These are phyloP conservation scores for Clarkia xantiana DNA, from an alignment of 345 rosid species.

Conservation along the genomic window DNA sequence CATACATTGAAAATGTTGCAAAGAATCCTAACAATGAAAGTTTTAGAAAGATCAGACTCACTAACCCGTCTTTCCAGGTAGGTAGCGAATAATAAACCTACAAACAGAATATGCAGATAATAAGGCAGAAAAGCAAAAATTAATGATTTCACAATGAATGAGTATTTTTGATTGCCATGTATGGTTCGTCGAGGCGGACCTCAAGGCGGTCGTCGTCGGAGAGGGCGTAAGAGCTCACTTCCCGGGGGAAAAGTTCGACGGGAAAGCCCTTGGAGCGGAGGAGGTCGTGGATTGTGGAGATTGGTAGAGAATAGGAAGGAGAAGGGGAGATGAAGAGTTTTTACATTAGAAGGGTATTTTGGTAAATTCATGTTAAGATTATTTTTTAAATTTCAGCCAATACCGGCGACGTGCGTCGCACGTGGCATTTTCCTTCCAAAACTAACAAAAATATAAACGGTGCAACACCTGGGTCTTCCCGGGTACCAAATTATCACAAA, in stretches of 20 bases:
- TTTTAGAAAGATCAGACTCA: constrained; percentile 83
- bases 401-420: too few species aligned
- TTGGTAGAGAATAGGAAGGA: too few species aligned
- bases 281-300: constrained; percentile 39
- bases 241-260: constrained; percentile 68
- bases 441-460: too few species aligned
- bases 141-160: too few species aligned
- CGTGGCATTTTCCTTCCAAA: too few species aligned
- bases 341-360: too few species aligned
- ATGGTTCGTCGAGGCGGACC: constrained; percentile 65
- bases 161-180: constrained; percentile 35
- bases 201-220: constrained; percentile 47
- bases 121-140: too few species aligned
- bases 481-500: too few species aligned
- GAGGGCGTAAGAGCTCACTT: constrained; percentile 53
- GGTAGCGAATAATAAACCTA: constrained; percentile 1
- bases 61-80: constrained; percentile 91
- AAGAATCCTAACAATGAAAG: constrained; percentile 83
- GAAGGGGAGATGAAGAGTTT: too few species aligned
- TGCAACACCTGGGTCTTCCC: too few species aligned
- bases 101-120: not conserved
- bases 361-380: too few species aligned
- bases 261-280: constrained; percentile 73
- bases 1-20: constrained; percentile 78
- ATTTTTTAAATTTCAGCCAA: too few species aligned